These are phyloP conservation scores for Venturia effusa DNA, from an alignment of 2,329 filamentous ascomycete genomes.

Conservation along the genomic window DNA sequence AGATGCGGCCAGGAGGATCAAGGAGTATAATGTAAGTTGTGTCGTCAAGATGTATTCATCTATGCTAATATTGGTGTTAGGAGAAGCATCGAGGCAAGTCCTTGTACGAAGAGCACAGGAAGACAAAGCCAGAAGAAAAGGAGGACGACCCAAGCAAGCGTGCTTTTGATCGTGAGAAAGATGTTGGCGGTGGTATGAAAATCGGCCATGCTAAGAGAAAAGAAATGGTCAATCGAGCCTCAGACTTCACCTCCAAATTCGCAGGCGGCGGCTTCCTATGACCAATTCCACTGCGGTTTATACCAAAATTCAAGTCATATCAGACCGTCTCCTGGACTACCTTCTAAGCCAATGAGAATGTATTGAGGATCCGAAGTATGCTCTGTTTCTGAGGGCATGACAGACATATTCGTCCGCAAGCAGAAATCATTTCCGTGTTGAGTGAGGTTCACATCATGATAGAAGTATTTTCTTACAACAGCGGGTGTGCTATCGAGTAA, in stretches of 20 bases:
- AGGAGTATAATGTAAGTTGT: slow-evolving; percentile 37
- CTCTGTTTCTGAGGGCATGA: background rate
- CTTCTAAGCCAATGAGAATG: background rate
- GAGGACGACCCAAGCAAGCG: slow-evolving; percentile 78
- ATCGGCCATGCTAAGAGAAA: slow-evolving; percentile 63
- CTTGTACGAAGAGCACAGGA: slow-evolving; percentile 36
- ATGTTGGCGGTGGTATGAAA: slow-evolving; percentile 68
- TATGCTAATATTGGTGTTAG: slow-evolving; percentile 14
- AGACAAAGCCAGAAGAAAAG: slow-evolving; percentile 43
- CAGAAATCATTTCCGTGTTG: background rate
- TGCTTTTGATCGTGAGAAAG: slow-evolving; percentile 85
- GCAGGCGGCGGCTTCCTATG: slow-evolving; percentile 57
- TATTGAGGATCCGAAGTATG: background rate
- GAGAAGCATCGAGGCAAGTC: slow-evolving; percentile 33
- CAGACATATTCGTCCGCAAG: background rate
- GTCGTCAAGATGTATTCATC: background rate
- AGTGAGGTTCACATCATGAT: background rate
- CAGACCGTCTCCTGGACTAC: background rate
- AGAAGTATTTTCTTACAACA: background rate
- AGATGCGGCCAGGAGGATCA: slow-evolving; percentile 39
- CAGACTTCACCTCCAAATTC: slow-evolving; percentile 74
- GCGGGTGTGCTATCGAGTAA: background rate
- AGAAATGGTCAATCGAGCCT: slow-evolving; percentile 68
- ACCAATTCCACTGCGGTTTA: slow-evolving; percentile 13
- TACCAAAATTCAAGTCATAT: background rate